Evolutionary conservation across 352 stramenopile genomes (phyloP).

Genomic region (Discostella stelligera): DNA sequence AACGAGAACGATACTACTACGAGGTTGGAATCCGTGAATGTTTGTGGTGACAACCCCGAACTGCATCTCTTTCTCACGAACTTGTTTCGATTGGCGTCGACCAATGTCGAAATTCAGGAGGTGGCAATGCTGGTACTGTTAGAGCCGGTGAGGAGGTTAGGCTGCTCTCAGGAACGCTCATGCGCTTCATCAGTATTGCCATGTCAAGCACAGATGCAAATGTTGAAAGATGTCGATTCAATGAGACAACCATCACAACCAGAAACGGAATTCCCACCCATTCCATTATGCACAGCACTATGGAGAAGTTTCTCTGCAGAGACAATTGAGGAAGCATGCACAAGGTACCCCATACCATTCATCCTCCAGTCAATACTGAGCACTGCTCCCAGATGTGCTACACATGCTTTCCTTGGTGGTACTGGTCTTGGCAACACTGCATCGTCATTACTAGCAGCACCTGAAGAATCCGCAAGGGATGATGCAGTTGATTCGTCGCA

Average conservation of each 20-base stretch:
- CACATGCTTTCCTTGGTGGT: background rate
- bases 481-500: background rate
- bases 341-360: background rate
- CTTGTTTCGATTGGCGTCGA: conserved; percentile 21
- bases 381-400: background rate
- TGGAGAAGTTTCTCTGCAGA: background rate
- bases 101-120: conserved; percentile 22
- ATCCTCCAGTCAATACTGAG: conserved; percentile 18
- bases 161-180: background rate
- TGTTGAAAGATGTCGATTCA: background rate
- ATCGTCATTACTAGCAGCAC: background rate
- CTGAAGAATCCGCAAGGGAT: background rate
- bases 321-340: conserved; percentile 15
- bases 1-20: background rate
- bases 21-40: background rate
- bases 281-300: conserved; percentile 2
- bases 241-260: background rate
- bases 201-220: background rate
- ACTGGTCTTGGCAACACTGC: background rate
- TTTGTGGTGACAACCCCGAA: background rate
- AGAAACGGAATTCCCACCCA: background rate
- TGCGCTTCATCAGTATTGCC: background rate
- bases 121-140: conserved; percentile 33
- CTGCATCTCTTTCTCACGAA: conserved; percentile 23
- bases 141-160: conserved; percentile 21